A percentile compares a stretch with the other conserved stretches of the same genome.
These are phyloP conservation scores for Aspergillus aculeatus DNA, from an alignment of 2,329 filamentous ascomycete species.

Conservation along the genomic window DNA sequence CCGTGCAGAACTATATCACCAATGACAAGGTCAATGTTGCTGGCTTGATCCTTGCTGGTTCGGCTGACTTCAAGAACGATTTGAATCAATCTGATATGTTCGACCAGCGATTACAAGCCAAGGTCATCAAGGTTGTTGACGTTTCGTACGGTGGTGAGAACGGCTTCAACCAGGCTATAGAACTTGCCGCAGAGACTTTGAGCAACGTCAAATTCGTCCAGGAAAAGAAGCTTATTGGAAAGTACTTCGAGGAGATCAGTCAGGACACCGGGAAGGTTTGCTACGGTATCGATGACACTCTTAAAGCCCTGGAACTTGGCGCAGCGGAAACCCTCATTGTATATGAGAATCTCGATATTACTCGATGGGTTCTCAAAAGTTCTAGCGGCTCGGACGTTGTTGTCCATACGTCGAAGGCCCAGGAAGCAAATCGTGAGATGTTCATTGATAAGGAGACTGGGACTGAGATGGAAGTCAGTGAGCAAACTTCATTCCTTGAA, in stretches of 20 bases:
- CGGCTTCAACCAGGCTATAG: conserved; percentile 99
- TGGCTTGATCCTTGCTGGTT: conserved; percentile 91
- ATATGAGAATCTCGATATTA: conserved; percentile 95
- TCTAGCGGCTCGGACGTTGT: conserved; percentile 70
- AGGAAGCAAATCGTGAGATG: conserved; percentile 74
- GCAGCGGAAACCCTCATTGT: conserved; percentile 93
- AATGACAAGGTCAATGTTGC: conserved; percentile 98
- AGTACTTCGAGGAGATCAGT: conserved; percentile 98
- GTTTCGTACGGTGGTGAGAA: conserved; percentile 99
- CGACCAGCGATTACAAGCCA: conserved; percentile 82
- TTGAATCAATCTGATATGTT: conserved; percentile 97
- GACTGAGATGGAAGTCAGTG: conserved; percentile 92
- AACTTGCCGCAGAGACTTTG: conserved; percentile 89
- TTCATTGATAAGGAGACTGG: conserved; percentile 97
- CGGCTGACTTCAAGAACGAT: conserved; percentile 99
- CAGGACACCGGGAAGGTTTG: conserved; percentile 96
- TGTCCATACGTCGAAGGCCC: conserved; percentile 82
- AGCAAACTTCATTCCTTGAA: conserved; percentile 92
- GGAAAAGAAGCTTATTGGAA: conserved; percentile 99
- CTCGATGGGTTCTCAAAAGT: conserved; percentile 83
- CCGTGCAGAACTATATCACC: conserved; percentile 98
- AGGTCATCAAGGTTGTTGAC: conserved; percentile 99
- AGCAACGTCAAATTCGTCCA: conserved; percentile 99
- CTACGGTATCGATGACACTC: conserved; percentile 95
- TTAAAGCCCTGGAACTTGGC: conserved; percentile 94